phyloP scores from a whole-genome alignment of 768 basidiomycete species.

The Infundibulicybe gibba region DNA sequence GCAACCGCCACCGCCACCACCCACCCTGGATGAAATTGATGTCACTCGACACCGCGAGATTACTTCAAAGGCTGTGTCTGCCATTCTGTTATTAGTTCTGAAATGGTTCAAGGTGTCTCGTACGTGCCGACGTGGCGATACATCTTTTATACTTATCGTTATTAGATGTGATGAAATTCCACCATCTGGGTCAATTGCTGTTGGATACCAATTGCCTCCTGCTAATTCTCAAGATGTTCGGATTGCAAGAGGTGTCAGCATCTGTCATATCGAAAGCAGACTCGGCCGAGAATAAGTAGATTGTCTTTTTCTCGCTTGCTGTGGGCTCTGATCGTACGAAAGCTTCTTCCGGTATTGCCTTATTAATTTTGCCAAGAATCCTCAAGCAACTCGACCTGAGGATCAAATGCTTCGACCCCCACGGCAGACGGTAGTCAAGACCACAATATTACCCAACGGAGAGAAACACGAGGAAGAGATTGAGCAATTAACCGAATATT shows the following conservation, averaged over 20 bases:
- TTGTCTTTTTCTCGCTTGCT: not conserved
- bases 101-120: constrained; percentile 99
- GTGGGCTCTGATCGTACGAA: constrained; percentile 6
- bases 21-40: constrained; percentile 87
- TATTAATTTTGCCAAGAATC: constrained; percentile 66
- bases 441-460: constrained; percentile 64
- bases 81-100: constrained; percentile 82
- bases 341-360: constrained; percentile 98
- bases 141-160: too few relatives aligned
- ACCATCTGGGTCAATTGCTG: constrained; percentile 92
- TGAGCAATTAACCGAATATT: constrained; percentile 90
- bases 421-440: constrained; percentile 55
- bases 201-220: constrained; percentile 94
- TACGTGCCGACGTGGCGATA: too few relatives aligned
- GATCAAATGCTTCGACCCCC: constrained; percentile 63
- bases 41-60: constrained; percentile 95
- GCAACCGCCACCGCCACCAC: constrained; percentile 60
- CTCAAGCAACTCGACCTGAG: constrained; percentile 54
- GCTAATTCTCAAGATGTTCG: constrained; percentile 96
- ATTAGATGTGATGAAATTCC: constrained; percentile 96
- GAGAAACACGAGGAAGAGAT: constrained; percentile 81
- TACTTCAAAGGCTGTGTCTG: constrained; percentile 95
- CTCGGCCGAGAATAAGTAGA: constrained; percentile 78
- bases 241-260: constrained; percentile 85
- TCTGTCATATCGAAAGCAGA: constrained; percentile 89